Percentiles rank a stretch among this genome's conserved stretches.
phyloP scores from a whole-genome alignment of 1,139 yeast species.

The Candida sanyaensis region DNA sequence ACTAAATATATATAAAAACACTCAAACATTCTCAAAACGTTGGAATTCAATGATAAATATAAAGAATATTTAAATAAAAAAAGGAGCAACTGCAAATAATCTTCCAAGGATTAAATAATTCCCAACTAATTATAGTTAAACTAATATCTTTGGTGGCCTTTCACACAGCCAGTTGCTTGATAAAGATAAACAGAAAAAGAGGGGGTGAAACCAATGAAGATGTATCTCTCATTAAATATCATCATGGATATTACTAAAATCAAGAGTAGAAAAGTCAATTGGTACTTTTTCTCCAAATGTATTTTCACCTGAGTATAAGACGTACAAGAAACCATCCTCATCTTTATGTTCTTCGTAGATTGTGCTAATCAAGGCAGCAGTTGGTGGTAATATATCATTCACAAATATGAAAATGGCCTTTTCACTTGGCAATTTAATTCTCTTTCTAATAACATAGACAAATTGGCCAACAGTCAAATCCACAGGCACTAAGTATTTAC shows the following conservation, averaged over 20 bases:
- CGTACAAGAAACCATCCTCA: constrained; percentile 94
- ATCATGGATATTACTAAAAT: constrained; percentile 10
- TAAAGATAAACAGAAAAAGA: not conserved
- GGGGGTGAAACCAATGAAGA: not conserved
- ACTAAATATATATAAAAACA: not conserved
- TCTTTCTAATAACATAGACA: constrained; percentile 94
- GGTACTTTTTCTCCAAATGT: constrained; percentile 63
- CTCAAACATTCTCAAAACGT: not conserved
- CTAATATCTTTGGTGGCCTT: too few species aligned
- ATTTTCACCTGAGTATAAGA: constrained; percentile 86
- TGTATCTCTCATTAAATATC: not conserved
- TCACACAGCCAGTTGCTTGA: too few species aligned
- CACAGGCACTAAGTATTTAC: constrained; percentile 94
- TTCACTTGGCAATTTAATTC: constrained; percentile 94
- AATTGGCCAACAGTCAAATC: constrained; percentile 97
- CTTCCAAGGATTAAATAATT: too few species aligned
- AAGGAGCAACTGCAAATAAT: too few species aligned
- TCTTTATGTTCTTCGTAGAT: constrained; percentile 97
- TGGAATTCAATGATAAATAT: not conserved
- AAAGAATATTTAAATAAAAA: too few species aligned
- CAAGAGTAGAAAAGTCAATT: constrained; percentile 17
- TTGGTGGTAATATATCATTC: constrained; percentile 95
- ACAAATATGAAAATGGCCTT: constrained; percentile 97
- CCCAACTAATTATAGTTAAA: too few species aligned
- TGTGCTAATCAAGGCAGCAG: constrained; percentile 94